Base-by-base conservation (phyloP, 2,329 filamentous ascomycete species). In the Coniochaeta sp. region DNA sequence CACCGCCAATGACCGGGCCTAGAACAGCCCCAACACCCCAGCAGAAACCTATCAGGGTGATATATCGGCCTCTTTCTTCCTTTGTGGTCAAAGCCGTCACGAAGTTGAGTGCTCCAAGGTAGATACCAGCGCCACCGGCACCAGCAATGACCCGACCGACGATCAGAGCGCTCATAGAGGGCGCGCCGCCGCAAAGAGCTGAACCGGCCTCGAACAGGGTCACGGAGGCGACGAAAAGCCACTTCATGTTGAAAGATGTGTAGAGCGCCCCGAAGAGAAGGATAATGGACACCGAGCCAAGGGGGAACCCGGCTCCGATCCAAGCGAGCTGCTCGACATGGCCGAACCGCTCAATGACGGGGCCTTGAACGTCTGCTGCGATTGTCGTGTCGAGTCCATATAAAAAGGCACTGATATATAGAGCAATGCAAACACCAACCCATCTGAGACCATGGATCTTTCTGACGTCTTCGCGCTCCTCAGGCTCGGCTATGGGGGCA, bases 351-450 rank as follows among this genome's bases (percentile, higher is more conserved):
- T 72, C 68, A 31, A 76, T 64, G 16, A 79, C 73, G 7, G 70
- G 67, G 0, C 70, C 71, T 60, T 79, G 75, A 6, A 80, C 70
- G 63, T 78, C 76, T 1, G 78, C 79, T 1, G 71, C 70, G 44
- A 80, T 76, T 3, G 78, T 81, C 14, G 72, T 78, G 64, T 76
- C 74, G 17, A 74, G 67, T 5, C 70, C 70, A 60, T 69, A 73
- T 9, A 74, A 65, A 58, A 74, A 72, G 3, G 62, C 64, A 1
- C 64, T 66, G 3, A 69, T 66, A 22, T 66, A 66, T 3, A 73
- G 43, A 6, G 68, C 61, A 2, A 67, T 60, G 52, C 67, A 63
- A 5, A 69, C 67, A 7, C 68, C 59, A 17, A 66, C 59, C 67
- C 69, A 68, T 44, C 61, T 38, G 9, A 56, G 47, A 24, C 47